Evolutionary conservation across 1,139 yeast genomes (phyloP).

Genomic region (Diutina rugosa): DNA sequence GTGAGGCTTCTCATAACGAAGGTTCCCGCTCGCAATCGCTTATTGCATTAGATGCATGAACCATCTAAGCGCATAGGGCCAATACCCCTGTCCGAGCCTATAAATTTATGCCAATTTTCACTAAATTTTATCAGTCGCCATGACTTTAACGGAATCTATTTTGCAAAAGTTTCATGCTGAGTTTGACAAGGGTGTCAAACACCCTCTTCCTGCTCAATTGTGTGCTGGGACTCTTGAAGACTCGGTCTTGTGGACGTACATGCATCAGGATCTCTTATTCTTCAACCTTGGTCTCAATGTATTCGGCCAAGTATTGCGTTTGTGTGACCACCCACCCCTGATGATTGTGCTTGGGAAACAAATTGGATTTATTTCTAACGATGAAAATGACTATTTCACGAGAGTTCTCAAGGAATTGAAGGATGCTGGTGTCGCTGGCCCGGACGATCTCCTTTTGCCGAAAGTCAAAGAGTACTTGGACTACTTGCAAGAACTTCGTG

Average conservation of each 20-base stretch:
- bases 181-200: slow-evolving; percentile 21
- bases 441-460: slow-evolving; percentile 11
- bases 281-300: slow-evolving; percentile 30
- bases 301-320: slow-evolving; percentile 30
- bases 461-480: slow-evolving; percentile 26
- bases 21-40: neutral
- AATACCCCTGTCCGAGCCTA: neutral
- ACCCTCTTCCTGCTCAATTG: slow-evolving; percentile 30
- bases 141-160: slow-evolving; percentile 1
- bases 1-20: neutral
- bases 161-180: slow-evolving; percentile 12
- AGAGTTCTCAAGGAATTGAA: slow-evolving; percentile 18
- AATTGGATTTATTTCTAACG: slow-evolving; percentile 34
- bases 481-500: slow-evolving; percentile 16
- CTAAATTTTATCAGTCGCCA: neutral
- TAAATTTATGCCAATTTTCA: neutral
- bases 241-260: slow-evolving; percentile 26
- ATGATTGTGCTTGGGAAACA: slow-evolving; percentile 32
- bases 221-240: slow-evolving; percentile 34
- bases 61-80: neutral
- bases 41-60: neutral
- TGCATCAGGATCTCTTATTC: slow-evolving; percentile 36
- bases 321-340: slow-evolving; percentile 25
- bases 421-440: slow-evolving; percentile 11
- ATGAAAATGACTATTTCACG: slow-evolving; percentile 36